phyloP scores from a whole-genome alignment of 2,329 filamentous ascomycete genomes.

The Grosmannia serpens region DNA sequence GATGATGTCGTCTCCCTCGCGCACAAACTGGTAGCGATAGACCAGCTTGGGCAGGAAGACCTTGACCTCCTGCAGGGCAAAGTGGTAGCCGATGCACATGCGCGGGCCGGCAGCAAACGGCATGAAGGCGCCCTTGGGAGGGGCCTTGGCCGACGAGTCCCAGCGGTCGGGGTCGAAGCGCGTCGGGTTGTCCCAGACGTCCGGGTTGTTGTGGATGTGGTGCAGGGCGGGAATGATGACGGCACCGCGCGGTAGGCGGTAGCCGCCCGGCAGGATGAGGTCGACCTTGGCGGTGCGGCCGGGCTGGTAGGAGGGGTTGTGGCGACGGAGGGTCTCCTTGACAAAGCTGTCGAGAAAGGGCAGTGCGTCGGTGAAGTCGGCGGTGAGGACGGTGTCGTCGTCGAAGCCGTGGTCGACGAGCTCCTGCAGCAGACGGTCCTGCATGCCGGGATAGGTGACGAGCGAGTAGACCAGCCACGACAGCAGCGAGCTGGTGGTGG shows the following conservation, averaged over 20 bases:
- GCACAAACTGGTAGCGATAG: constrained; percentile 43
- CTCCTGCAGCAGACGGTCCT: constrained; percentile 46
- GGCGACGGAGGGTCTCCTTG: constrained; percentile 48
- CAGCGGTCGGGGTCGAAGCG: constrained; percentile 49
- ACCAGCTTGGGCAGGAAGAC: constrained; percentile 46
- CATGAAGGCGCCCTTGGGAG: constrained; percentile 39
- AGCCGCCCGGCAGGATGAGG: constrained; percentile 47
- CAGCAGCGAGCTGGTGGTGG: constrained; percentile 45
- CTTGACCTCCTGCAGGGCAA: constrained; percentile 50
- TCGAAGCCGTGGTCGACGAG: constrained; percentile 36
- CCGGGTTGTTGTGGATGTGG: constrained; percentile 40
- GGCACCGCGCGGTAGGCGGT: constrained; percentile 37
- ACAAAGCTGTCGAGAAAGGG: constrained; percentile 44
- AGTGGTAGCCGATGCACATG: constrained; percentile 54
- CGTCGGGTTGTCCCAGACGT: constrained; percentile 44
- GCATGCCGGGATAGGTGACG: constrained; percentile 40
- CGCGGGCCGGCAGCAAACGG: constrained; percentile 47
- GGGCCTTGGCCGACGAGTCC: constrained; percentile 40
- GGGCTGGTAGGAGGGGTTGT: constrained; percentile 51
- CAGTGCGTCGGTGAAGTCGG: constrained; percentile 35
- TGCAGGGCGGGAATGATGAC: constrained; percentile 43
- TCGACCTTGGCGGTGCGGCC: constrained; percentile 44
- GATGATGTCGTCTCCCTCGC: constrained; percentile 37
- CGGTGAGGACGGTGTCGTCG: constrained; percentile 30
- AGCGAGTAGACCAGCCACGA: constrained; percentile 47